Evolutionary conservation across 148 eudicot genomes (phyloP).

Genomic region (Chenopodium suecicum): DNA sequence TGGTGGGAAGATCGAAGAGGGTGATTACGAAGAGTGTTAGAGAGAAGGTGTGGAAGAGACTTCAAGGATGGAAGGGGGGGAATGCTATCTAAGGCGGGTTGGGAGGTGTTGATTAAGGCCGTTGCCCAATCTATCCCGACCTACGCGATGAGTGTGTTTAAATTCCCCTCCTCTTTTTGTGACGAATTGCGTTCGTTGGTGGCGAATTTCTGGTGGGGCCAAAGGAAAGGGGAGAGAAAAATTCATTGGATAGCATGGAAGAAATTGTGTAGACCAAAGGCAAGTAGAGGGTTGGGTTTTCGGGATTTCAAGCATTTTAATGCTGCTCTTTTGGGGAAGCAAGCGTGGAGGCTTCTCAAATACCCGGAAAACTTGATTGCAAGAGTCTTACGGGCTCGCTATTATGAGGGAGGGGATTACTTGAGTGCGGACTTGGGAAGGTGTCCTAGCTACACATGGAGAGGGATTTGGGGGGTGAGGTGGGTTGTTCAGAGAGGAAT

Average conservation of each 20-base stretch:
- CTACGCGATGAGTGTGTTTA: too few relatives aligned
- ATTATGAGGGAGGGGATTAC: background rate
- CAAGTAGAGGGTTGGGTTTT: background rate
- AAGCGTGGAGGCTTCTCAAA: background rate
- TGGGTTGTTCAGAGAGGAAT: too few relatives aligned
- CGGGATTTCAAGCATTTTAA: background rate
- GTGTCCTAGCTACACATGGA: too few relatives aligned
- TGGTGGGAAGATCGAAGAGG: background rate
- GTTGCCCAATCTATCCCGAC: too few relatives aligned
- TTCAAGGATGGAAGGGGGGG: too few relatives aligned
- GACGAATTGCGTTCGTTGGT: background rate
- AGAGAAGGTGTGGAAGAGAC: too few relatives aligned
- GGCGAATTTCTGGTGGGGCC: background rate
- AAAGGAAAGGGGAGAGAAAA: background rate
- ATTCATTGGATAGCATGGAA: slow-evolving; percentile 12
- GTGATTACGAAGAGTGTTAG: background rate
- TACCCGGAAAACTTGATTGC: background rate
- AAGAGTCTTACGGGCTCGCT: background rate
- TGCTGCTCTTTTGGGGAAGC: background rate
- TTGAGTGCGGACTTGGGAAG: too few relatives aligned
- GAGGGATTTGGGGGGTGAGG: too few relatives aligned
- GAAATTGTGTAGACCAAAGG: background rate
- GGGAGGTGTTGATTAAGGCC: too few relatives aligned
- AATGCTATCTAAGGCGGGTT: too few relatives aligned
- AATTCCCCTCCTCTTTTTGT: too few relatives aligned